phyloP scores from a whole-genome alignment of 2,329 filamentous ascomycete species.

The Penicillium sp. region DNA sequence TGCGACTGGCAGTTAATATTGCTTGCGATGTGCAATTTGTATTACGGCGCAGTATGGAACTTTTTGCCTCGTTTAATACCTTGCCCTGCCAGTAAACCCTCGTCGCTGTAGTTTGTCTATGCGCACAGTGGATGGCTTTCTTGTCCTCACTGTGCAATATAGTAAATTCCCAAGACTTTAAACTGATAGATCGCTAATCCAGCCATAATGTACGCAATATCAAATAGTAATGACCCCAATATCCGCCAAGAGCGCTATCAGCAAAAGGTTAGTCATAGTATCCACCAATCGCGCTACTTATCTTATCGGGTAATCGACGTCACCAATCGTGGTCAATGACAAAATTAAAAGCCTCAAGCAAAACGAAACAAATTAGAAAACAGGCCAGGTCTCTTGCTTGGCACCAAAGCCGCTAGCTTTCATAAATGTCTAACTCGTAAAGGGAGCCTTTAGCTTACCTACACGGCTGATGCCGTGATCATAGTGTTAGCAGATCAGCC shows the following conservation, averaged over 20 bases:
- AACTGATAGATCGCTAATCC: too few species aligned
- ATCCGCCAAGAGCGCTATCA: conserved; percentile 27
- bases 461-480: not conserved
- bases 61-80: too few species aligned
- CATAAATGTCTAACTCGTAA: not conserved
- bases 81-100: too few species aligned
- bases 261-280: conserved; percentile 23
- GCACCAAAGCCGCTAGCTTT: not conserved
- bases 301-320: conserved; percentile 31
- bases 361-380: conserved; percentile 9
- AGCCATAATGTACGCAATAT: too few species aligned
- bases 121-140: too few species aligned
- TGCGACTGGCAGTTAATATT: too few species aligned
- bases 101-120: too few species aligned
- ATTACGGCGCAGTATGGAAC: too few species aligned
- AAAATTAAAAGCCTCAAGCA: not conserved
- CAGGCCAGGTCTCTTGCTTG: not conserved
- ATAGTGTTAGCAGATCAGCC: not conserved
- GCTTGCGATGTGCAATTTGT: too few species aligned
- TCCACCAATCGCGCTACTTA: conserved; percentile 25
- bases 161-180: too few species aligned
- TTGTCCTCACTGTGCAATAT: too few species aligned
- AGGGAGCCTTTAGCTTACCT: not conserved
- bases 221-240: not conserved
- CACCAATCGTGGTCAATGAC: conserved; percentile 7